phyloP scores from a whole-genome alignment of 495 filamentous ascomycete genomes.

The Aspergillus diversus region DNA sequence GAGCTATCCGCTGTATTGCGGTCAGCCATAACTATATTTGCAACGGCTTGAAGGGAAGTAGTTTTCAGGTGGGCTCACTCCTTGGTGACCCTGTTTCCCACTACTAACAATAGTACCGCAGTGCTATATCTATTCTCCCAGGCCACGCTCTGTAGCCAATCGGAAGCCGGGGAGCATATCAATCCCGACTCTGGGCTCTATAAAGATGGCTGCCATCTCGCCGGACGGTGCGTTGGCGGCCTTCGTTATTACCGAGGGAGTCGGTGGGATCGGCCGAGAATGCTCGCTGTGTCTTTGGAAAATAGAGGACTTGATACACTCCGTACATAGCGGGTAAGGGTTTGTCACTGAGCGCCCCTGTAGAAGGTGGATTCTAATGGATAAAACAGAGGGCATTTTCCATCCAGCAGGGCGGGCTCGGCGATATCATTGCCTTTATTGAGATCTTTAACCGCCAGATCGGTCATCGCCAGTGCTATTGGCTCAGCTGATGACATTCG shows the following conservation, averaged over 20 bases:
- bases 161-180: background rate
- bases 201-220: slow-evolving; percentile 21
- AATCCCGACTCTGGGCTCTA: slow-evolving; percentile 11
- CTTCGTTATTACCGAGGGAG: slow-evolving; percentile 14
- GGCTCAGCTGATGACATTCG: slow-evolving; percentile 15
- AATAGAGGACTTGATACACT: slow-evolving; percentile 20
- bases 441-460: slow-evolving; percentile 1
- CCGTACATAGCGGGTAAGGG: slow-evolving; percentile 14
- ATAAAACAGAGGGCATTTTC: slow-evolving; percentile 2
- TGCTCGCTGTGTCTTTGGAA: slow-evolving; percentile 17
- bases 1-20: slow-evolving; percentile 17
- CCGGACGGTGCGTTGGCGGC: slow-evolving; percentile 18
- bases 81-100: background rate
- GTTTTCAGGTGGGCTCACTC: slow-evolving; percentile 18
- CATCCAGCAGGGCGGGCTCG: slow-evolving; percentile 20
- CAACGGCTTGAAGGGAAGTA: slow-evolving; percentile 1
- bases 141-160: background rate
- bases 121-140: slow-evolving; percentile 21
- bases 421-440: slow-evolving; percentile 12
- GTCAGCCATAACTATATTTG: slow-evolving; percentile 22
- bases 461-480: slow-evolving; percentile 8
- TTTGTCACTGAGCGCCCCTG: too few species aligned
- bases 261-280: slow-evolving; percentile 1
- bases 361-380: background rate
- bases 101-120: slow-evolving; percentile 1